phyloP scores from a whole-genome alignment of 1,284 basidiomycete species.

The Puccinia coronata region DNA sequence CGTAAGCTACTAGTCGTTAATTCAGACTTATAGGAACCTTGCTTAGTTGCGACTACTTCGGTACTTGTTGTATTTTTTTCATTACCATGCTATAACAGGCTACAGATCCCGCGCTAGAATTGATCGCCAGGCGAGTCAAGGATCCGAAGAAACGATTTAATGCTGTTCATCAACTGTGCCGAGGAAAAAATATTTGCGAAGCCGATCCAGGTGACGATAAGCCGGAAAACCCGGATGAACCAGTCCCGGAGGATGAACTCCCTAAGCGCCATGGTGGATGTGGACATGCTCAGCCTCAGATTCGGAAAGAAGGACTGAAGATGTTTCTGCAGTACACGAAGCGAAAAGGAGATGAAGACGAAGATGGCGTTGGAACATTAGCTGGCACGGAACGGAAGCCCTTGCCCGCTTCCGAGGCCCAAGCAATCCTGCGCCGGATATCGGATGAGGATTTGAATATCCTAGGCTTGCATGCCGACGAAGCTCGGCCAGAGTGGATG shows the following conservation, averaged over 20 bases:
- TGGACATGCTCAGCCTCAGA: conserved; percentile 84
- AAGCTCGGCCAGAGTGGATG: conserved; percentile 99
- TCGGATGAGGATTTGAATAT: conserved; percentile 83
- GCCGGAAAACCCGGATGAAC: conserved; percentile 70
- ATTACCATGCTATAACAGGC: conserved; percentile 61
- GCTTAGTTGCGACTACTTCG: conserved; percentile 54
- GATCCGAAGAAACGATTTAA: conserved; percentile 86
- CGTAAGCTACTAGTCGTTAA: conserved; percentile 68
- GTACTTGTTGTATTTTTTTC: conserved; percentile 45
- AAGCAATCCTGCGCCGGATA: conserved; percentile 91
- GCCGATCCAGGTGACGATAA: conserved; percentile 66
- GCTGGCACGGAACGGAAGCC: conserved; percentile 85
- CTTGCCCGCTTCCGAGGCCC: conserved; percentile 83
- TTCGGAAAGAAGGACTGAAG: conserved; percentile 94
- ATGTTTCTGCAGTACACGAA: conserved; percentile 95
- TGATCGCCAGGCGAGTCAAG: conserved; percentile 79
- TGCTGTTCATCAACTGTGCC: conserved; percentile 79
- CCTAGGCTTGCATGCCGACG: conserved; percentile 90
- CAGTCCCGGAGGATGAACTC: conserved; percentile 69
- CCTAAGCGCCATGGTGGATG: conserved; percentile 85
- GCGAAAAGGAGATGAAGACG: conserved; percentile 81
- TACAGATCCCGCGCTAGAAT: conserved; percentile 78
- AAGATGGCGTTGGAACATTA: conserved; percentile 58
- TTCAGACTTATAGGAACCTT: not conserved
- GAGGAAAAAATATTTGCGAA: conserved; percentile 81